phyloP scores from a whole-genome alignment of 202 grass and related monocot genomes.

The Thinopyrum obtusiflorum region DNA sequence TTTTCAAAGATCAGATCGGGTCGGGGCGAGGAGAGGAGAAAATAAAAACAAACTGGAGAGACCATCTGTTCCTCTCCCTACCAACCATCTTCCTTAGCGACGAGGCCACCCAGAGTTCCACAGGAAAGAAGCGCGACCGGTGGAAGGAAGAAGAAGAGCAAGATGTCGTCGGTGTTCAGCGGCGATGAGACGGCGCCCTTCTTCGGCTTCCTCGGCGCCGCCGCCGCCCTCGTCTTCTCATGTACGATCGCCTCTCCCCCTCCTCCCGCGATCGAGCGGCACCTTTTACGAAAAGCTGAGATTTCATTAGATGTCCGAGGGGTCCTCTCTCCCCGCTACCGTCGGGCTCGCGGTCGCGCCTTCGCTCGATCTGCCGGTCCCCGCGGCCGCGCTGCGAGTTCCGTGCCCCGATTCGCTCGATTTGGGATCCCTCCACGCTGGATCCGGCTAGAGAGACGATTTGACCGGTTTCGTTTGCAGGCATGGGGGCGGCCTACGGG shows the following conservation, averaged over 20 bases:
- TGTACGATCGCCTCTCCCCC: slow-evolving; percentile 30
- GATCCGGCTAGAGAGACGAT: neutral
- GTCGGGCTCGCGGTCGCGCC: neutral
- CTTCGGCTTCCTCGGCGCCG: slow-evolving; percentile 99
- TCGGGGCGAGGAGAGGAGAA: neutral
- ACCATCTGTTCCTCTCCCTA: neutral
- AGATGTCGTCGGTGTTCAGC: slow-evolving; percentile 84
- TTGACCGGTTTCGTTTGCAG: slow-evolving; percentile 29
- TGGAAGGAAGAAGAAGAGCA: neutral
- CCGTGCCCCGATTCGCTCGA: slow-evolving; percentile 6
- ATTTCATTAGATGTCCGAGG: neutral
- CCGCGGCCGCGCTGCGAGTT: neutral
- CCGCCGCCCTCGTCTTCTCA: slow-evolving; percentile 92
- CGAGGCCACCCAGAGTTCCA: neutral
- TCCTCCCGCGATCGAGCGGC: neutral
- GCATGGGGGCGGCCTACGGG: slow-evolving; percentile 98
- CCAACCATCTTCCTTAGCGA: neutral
- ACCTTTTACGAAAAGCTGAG: neutral
- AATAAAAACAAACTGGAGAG: slow-evolving; percentile 20
- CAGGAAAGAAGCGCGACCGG: neutral
- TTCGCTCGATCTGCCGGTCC: slow-evolving; percentile 18
- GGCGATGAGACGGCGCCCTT: slow-evolving; percentile 98
- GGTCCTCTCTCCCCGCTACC: neutral
- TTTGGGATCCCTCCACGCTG: neutral
- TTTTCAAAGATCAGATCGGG: neutral